Base-by-base conservation (phyloP, 371 early-diverging fungal genomes). In the Fennellomyces sp. region DNA sequence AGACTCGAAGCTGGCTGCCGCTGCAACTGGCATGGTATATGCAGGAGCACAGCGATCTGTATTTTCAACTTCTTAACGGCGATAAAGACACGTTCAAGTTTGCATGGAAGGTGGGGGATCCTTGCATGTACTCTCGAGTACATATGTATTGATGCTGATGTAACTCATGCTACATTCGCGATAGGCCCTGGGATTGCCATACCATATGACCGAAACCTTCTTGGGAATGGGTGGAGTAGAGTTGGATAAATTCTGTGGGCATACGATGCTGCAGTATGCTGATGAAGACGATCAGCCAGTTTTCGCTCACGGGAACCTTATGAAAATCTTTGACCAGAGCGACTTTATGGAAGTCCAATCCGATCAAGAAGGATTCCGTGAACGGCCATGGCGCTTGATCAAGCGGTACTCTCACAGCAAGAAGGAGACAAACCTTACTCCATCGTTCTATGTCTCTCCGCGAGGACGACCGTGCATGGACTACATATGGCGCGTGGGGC, bases 51-150 rank as follows among this genome's bases (percentile, higher is more conserved):
- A 36, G 69, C 52, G 76, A 69, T 15, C 28, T 79, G 2, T 79
- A 79, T 29, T 79, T 73, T 33, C 79, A 76, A 33, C 70, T 79
- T 15, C 54, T 76, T 29, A 79, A 79, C 51, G 79, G 79, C 3
- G 79, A 79, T 19, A 79, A 79, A 42, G 79, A 79, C 53, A 79
- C 79, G 0, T 79, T 76, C 17, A 69, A 73, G 60, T 79, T 63
- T 52, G 79, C 79, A 4, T 79, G 79, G 79, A 65, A 73, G 69
- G 72, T 68, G 33, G 35, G 48, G n/a, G 3, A 5, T n/a, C 1
- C 4, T 29, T 49, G 39, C 38, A 29, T 26, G n/a, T 3, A 3
- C 19, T 41, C 5, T 41, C 12, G 10, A 28, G 7, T 11, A 52
- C 5, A 17, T 5, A 52, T 33, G 21, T 39, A 13, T 23, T 27